Percentiles rank a stretch among this genome's conserved stretches.
phyloP scores from a whole-genome alignment of 257 asterid genomes.

The Salvia splendens region DNA sequence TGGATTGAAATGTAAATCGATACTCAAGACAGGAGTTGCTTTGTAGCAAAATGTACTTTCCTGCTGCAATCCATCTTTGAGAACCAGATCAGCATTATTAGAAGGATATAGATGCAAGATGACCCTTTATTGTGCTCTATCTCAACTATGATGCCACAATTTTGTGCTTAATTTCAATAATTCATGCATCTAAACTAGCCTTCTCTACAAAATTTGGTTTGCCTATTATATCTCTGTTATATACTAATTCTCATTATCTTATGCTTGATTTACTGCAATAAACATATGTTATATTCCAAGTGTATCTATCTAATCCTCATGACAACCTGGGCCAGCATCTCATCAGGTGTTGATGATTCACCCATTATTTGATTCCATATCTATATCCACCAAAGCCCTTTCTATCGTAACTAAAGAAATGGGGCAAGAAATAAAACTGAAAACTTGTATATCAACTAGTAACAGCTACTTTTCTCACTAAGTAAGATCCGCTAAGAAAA shows the following conservation, averaged over 20 bases:
- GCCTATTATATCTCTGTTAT: too few species aligned
- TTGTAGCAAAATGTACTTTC: not conserved
- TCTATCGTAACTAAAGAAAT: not conserved
- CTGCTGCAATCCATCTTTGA: slow-evolving; percentile 14
- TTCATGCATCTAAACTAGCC: too few species aligned
- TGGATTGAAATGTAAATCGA: slow-evolving; percentile 17
- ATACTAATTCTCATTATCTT: not conserved
- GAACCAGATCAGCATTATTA: not conserved
- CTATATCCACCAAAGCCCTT: not conserved
- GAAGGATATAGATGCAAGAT: slow-evolving; percentile 13
- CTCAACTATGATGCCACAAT: slow-evolving; percentile 16
- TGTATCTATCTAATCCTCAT: not conserved
- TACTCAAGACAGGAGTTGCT: not conserved
- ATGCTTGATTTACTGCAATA: slow-evolving; percentile 13
- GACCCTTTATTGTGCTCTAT: slow-evolving; percentile 19
- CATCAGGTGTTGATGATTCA: not conserved
- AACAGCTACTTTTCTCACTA: not conserved
- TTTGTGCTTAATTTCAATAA: not conserved
- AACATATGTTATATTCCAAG: slow-evolving; percentile 10
- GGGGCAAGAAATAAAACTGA: slow-evolving; percentile 3
- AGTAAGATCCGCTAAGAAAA: not conserved
- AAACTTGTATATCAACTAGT: not conserved
- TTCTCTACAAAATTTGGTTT: too few species aligned
- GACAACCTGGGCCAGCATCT: slow-evolving; percentile 17
- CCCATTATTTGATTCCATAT: slow-evolving; percentile 6